Percentiles rank a stretch among this genome's conserved stretches.
Conservation (phyloP, 768 basidiomycete genomes). For the Kwoniella sp. region DNA sequence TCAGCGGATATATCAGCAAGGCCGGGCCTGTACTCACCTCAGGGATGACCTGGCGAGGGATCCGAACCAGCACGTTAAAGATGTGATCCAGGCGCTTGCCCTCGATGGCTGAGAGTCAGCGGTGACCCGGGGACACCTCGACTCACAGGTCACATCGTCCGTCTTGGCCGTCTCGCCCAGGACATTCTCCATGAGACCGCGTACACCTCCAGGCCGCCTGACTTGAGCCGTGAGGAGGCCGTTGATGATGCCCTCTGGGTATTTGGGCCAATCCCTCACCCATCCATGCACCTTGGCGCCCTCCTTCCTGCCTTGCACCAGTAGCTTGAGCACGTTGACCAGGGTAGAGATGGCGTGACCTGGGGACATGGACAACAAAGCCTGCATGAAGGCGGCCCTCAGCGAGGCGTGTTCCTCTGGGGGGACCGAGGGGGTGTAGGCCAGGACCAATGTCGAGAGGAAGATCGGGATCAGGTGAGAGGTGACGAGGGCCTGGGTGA, state of each 20-base stretch:
- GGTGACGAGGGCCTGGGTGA: conserved; percentile 21
- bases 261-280: conserved; percentile 23
- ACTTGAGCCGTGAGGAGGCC: conserved; percentile 30
- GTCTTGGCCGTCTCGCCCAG: conserved; percentile 23
- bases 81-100: conserved; percentile 64
- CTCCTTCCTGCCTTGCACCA: conserved; percentile 6
- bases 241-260: conserved; percentile 18
- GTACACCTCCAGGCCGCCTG: conserved; percentile 25
- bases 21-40: conserved; percentile 40
- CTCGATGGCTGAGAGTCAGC: conserved; percentile 28
- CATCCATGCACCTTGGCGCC: conserved; percentile 12
- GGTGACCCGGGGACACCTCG: neutral
- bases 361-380: conserved; percentile 12
- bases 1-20: neutral
- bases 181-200: conserved; percentile 34
- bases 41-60: conserved; percentile 58
- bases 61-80: conserved; percentile 60
- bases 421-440: conserved; percentile 22
- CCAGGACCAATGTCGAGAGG: conserved; percentile 23
- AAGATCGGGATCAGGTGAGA: conserved; percentile 24
- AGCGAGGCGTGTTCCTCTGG: conserved; percentile 6
- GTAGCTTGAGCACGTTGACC: conserved; percentile 15
- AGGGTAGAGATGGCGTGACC: conserved; percentile 17
- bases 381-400: conserved; percentile 7
- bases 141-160: conserved; percentile 16